phyloP scores from a whole-genome alignment of 129 eudicot genomes.

The Escallonia rubra region DNA sequence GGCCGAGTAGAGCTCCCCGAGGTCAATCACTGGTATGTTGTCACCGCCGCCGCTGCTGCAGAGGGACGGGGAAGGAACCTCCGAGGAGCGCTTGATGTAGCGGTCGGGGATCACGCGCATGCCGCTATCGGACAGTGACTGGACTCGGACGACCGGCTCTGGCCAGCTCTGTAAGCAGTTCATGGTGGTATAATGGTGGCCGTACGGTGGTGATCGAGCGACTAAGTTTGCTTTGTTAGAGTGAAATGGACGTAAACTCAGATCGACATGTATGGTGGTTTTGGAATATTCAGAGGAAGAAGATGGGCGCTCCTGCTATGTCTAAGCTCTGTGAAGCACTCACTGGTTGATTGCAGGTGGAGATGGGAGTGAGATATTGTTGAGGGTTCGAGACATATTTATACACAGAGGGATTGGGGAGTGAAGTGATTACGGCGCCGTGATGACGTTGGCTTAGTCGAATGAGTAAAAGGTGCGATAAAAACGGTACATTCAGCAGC shows the following conservation, averaged over 20 bases:
- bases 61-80: constrained; percentile 19
- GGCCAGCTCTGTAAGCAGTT: constrained; percentile 56
- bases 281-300: too few species aligned
- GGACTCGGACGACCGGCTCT: constrained; percentile 70
- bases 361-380: neutral
- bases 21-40: constrained; percentile 29
- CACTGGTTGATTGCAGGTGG: neutral
- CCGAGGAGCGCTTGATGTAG: constrained; percentile 41
- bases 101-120: constrained; percentile 44
- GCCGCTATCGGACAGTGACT: constrained; percentile 58
- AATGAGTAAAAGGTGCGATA: too few species aligned
- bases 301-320: too few species aligned
- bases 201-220: neutral
- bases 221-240: neutral
- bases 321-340: neutral
- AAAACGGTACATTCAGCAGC: too few species aligned
- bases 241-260: neutral
- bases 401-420: neutral
- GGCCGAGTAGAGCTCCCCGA: constrained; percentile 12
- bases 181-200: constrained; percentile 5
- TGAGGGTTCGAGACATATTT: neutral
- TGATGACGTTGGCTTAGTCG: constrained; percentile 15
- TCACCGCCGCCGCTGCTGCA: neutral
- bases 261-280: neutral
- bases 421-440: constrained; percentile 27